These are phyloP conservation scores for Aspergillus sp. DNA, from an alignment of 2,329 filamentous ascomycete genomes.

Conservation along the genomic window DNA sequence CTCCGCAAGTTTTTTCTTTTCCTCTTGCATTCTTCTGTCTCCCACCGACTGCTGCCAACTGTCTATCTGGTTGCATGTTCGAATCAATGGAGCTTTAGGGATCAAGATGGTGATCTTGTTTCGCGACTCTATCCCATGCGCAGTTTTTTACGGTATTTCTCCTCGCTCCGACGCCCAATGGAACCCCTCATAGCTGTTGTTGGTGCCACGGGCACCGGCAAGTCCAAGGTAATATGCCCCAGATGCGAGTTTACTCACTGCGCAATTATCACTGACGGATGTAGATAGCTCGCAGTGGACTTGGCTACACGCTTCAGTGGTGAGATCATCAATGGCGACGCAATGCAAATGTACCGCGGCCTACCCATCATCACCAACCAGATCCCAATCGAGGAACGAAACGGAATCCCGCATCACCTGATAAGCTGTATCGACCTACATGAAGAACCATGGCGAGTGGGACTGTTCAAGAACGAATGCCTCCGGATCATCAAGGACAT, in stretches of 20 bases:
- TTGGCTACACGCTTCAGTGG: slow-evolving; percentile 80
- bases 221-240: slow-evolving; percentile 69
- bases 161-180: slow-evolving; percentile 24
- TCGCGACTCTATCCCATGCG: slow-evolving; percentile 23
- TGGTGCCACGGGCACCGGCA: slow-evolving; percentile 89
- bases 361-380: slow-evolving; percentile 96
- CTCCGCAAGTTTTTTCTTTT: background rate
- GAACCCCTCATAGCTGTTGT: slow-evolving; percentile 75
- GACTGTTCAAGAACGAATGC: slow-evolving; percentile 71
- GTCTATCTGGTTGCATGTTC: no score
- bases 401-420: slow-evolving; percentile 82
- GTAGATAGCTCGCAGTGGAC: slow-evolving; percentile 76
- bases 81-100: background rate
- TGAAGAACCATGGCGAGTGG: slow-evolving; percentile 80
- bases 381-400: slow-evolving; percentile 70
- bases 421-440: slow-evolving; percentile 74
- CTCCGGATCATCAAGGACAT: slow-evolving; percentile 73
- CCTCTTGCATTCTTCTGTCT: slow-evolving; percentile 2
- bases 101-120: slow-evolving; percentile 12
- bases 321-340: slow-evolving; percentile 95
- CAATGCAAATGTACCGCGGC: slow-evolving; percentile 94
- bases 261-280: slow-evolving; percentile 23
- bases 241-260: background rate
- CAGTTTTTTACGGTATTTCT: slow-evolving; percentile 22
- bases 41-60: slow-evolving; percentile 1